A percentile compares a stretch with the other conserved stretches of the same genome.
Evolutionary conservation across 805 yeast genomes (phyloP).

Genomic region (Metschnikowia drakensbergensis): DNA sequence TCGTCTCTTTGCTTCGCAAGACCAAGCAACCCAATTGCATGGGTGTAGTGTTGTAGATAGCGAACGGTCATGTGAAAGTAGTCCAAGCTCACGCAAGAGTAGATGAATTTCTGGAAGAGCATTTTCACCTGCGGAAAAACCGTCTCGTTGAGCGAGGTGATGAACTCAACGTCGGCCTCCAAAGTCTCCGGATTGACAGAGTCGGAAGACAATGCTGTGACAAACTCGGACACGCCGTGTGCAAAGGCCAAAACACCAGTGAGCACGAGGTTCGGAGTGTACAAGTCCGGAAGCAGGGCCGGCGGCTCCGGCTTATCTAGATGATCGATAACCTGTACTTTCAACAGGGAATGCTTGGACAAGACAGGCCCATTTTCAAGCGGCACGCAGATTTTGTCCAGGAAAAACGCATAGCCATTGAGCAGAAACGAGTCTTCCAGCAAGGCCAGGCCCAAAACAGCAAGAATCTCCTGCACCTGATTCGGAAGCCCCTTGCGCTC

Average conservation of each 20-base stretch:
- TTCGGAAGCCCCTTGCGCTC: conserved; percentile 51
- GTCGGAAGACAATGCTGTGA: conserved; percentile 38
- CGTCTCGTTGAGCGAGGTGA: conserved; percentile 30
- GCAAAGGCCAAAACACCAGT: conserved; percentile 51
- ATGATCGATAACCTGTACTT: conserved; percentile 63
- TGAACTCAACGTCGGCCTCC: conserved; percentile 35
- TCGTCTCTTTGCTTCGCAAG: conserved; percentile 55
- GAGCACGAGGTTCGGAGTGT: conserved; percentile 53
- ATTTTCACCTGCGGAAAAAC: conserved; percentile 24
- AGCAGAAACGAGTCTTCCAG: conserved; percentile 24
- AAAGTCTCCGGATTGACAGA: conserved; percentile 21
- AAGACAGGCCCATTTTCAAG: conserved; percentile 24
- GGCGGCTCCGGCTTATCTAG: conserved; percentile 84
- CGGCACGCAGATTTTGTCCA: conserved; percentile 19
- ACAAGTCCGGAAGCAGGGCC: conserved; percentile 51
- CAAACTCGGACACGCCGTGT: conserved; percentile 63
- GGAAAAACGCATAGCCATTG: conserved; percentile 21
- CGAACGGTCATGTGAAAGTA: conserved; percentile 64
- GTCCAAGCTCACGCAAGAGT: conserved; percentile 67
- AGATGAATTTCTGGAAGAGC: conserved; percentile 44
- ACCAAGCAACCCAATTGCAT: conserved; percentile 74
- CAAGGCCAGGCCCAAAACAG: conserved; percentile 17
- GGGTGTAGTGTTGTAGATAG: conserved; percentile 76
- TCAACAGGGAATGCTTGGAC: conserved; percentile 43
- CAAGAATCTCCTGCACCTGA: conserved; percentile 54